Percentiles rank a stretch among this genome's conserved stretches.
Evolutionary conservation across 2,329 filamentous ascomycete species (phyloP).

Genomic region (Akanthomyces uredinophilus): DNA sequence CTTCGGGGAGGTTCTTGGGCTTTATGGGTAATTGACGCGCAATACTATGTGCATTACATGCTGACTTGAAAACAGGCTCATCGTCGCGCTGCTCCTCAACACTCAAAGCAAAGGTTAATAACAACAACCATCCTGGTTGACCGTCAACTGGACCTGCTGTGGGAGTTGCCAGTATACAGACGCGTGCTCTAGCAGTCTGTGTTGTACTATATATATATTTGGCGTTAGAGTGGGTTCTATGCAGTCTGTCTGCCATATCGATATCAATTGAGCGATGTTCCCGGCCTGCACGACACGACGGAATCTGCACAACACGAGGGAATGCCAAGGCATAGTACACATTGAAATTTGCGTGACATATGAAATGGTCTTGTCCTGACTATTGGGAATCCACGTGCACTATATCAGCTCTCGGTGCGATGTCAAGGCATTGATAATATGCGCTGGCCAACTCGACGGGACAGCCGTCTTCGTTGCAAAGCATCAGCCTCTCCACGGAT

Average conservation of each 20-base stretch:
- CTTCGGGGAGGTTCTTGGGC: conserved; percentile 93
- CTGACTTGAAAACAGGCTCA: conserved; percentile 54
- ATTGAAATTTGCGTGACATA: not conserved
- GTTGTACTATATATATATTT: not conserved
- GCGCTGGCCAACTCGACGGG: conserved; percentile 10
- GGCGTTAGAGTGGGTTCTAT: not conserved
- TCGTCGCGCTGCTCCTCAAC: conserved; percentile 90
- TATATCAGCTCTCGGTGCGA: too few relatives aligned
- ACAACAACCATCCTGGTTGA: not conserved
- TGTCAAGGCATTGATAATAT: conserved; percentile 8
- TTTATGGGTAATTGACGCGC: conserved; percentile 73
- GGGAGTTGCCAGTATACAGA: too few relatives aligned
- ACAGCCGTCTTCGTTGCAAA: conserved; percentile 23
- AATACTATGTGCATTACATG: not conserved
- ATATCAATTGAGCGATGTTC: not conserved
- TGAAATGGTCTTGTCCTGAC: not conserved
- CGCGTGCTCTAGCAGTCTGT: not conserved
- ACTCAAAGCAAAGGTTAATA: conserved; percentile 66
- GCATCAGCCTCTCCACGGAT: conserved; percentile 32
- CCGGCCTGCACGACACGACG: not conserved
- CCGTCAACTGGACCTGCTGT: not conserved
- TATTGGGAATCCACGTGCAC: not conserved
- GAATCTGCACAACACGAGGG: not conserved
- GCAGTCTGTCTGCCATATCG: not conserved
- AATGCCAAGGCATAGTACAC: not conserved